Evolutionary conservation across 176 grass and related monocot genomes (phyloP).

Genomic region (Miscanthus lutarioriparius): DNA sequence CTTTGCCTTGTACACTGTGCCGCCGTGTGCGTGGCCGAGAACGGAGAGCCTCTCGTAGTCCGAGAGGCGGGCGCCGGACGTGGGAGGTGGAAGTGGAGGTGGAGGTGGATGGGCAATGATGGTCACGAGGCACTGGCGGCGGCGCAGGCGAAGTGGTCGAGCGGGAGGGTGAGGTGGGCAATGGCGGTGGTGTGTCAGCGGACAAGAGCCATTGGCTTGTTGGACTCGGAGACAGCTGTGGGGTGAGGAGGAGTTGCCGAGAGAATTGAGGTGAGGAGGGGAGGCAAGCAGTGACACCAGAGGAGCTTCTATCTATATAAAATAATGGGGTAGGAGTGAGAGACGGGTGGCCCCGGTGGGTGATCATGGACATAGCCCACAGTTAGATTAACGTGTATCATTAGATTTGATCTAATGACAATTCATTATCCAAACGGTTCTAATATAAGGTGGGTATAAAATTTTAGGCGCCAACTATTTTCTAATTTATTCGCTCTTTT

Average conservation of each 20-base stretch:
- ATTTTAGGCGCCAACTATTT: too few relatives aligned
- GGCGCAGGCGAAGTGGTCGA: conserved; percentile 42
- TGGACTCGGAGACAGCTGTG: not conserved
- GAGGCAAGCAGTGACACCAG: not conserved
- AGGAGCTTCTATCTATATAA: not conserved
- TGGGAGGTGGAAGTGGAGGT: not conserved
- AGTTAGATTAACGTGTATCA: too few relatives aligned
- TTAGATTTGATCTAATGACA: too few relatives aligned
- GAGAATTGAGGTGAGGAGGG: too few relatives aligned
- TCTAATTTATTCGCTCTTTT: too few relatives aligned
- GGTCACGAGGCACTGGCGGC: conserved; percentile 31
- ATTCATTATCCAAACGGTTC: too few relatives aligned
- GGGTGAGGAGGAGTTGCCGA: not conserved
- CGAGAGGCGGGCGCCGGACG: conserved; percentile 42
- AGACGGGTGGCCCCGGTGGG: too few relatives aligned
- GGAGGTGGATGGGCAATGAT: conserved; percentile 19
- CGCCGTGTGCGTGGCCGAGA: conserved; percentile 85
- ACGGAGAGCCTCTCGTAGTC: conserved; percentile 76
- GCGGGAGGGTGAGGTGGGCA: conserved; percentile 66
- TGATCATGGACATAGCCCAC: too few relatives aligned
- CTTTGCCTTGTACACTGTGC: conserved; percentile 80
- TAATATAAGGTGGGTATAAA: too few relatives aligned
- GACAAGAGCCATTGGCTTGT: conserved; percentile 60
- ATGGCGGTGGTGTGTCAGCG: conserved; percentile 66
- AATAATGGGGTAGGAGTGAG: not conserved